Evolutionary conservation across 805 yeast species (phyloP).

Genomic region (Zygosaccharomyces bailii): DNA sequence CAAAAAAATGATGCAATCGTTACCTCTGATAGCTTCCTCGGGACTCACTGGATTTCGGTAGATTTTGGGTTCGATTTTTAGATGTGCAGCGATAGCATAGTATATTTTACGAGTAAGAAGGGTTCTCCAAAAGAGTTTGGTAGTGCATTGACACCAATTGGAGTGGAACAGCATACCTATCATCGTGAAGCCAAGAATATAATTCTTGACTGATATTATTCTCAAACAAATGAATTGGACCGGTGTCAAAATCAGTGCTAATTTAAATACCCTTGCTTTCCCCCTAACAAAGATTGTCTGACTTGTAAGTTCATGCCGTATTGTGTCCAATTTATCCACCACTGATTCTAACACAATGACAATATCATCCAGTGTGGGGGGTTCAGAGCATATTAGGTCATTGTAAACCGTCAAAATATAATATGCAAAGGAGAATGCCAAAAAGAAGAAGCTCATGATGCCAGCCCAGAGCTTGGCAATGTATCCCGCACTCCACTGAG

Average conservation of each 20-base stretch:
- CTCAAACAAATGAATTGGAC: slow-evolving; percentile 20
- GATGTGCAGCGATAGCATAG: slow-evolving; percentile 2
- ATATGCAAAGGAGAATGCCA: slow-evolving; percentile 19
- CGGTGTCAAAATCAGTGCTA: slow-evolving; percentile 19
- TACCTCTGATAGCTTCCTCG: neutral
- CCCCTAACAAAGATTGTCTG: slow-evolving; percentile 2
- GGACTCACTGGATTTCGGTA: neutral
- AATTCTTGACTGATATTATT: slow-evolving; percentile 16
- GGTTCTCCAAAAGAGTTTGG: slow-evolving; percentile 31
- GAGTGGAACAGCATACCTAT: slow-evolving; percentile 24
- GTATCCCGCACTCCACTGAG: neutral
- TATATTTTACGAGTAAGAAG: slow-evolving; percentile 20
- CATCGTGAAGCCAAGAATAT: slow-evolving; percentile 13
- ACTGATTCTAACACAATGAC: slow-evolving; percentile 26
- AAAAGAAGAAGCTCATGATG: slow-evolving; percentile 16
- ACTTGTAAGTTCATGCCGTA: slow-evolving; percentile 20
- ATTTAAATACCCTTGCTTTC: slow-evolving; percentile 3
- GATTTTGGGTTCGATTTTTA: neutral
- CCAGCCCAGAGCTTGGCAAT: slow-evolving; percentile 23
- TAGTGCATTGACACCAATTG: slow-evolving; percentile 29
- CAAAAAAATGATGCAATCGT: neutral
- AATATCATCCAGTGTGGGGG: slow-evolving; percentile 36
- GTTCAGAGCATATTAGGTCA: slow-evolving; percentile 24
- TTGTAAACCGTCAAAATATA: slow-evolving; percentile 22
- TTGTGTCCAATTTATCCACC: slow-evolving; percentile 23